Evolutionary conservation across 192 early-diverging fungal species (phyloP), one percentile per base, ranked within the genome.

Genomic region (Coemansia sp.): DNA sequence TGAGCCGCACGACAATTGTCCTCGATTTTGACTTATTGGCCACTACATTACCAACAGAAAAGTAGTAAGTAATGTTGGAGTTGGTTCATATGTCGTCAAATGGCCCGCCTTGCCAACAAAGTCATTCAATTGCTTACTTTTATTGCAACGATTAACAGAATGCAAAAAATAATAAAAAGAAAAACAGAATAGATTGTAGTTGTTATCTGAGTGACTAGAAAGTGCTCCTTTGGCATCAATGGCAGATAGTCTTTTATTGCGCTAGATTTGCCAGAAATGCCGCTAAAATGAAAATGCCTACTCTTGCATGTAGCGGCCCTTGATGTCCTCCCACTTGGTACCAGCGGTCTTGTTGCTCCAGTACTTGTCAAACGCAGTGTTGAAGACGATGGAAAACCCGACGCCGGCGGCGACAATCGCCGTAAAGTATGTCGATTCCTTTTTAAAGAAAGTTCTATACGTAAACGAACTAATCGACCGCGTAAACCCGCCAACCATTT

Each of bases 21-120:
- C 93, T 84, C 70, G 90, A 85, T 76, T 89, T 92, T 43, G 88
- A 84, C 77, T 92, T 92, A 65, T 90, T 90, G n/a, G 87, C 87
- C 90, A 92, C 84, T 84, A 71, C 70, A 72, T 24, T 35, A 17
- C 32, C 32, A 34, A 18, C 29, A 35, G 32, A 15, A 15, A 18
- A 39, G 44, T 17, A 46, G 4, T 46, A 44, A 22, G 32, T 12
- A 41, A 5, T 19, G 42, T 43, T 19, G 15, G 15, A n/a, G 12
- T 50, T 29, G 27, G 46, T n/a, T 50, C 14, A 14, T 26, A 12
- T 14, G 14, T 26, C 26, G 46, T 14, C 21, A 50, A 26, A 3
- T 8, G 4, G 15, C 27, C 24, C 14, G 15, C 3, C 4, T 14
- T n/a, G 26, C 15, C 7, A 14, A n/a, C 27, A 6, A 14, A 27